Evolutionary conservation across 257 asterid genomes (phyloP), one percentile per base, ranked within the genome.

Genomic region (Cordia subcordata): DNA sequence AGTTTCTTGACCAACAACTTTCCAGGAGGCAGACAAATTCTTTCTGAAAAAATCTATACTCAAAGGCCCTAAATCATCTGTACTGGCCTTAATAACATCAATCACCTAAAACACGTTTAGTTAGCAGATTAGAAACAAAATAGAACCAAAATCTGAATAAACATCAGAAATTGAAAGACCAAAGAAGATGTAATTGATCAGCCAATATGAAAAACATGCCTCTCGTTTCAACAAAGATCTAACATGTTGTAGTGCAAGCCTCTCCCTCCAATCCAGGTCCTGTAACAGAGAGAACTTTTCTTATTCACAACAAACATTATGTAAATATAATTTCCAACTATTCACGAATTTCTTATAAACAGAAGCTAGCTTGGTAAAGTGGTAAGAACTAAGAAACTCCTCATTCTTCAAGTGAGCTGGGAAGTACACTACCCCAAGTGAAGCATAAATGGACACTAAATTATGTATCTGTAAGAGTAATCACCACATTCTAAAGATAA

Each of bases 21-120:
- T 86, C 97, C 95, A 86, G 22, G 97, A 86, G 38, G 96, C 83
- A 55, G 96, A 82, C 63, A 83, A 67, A 75, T 87, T 85, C 61
- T 53, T 72, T 64, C 77, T 74, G 62, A 86, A 73, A 67, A 80
- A 79, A 67, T 89, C 93, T 50, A 78, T 63, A 75, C 80, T 85
- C 49, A 86, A 72, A 42, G 95, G 86, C 66, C 91, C 97, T 77
- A 82, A 71, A 72, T 82, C 96, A 62, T 77, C 70, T 61, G 88
- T 85, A 65, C 77, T 79, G 68, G 81, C 74, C 32, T 81, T 81
- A 59, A 93, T 81, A 61, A 80, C 79, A 71, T 83, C 96, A 75
- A 89, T 74, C 20, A 84, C 96, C 97, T 92, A 69, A 55, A 74
- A 69, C 13, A 17, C 52, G 55, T 39, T 49, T 20, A 61, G 58